Evolutionary conservation across 78 protist genomes (phyloP).

Genomic region (Dictyostelium capitatum): DNA sequence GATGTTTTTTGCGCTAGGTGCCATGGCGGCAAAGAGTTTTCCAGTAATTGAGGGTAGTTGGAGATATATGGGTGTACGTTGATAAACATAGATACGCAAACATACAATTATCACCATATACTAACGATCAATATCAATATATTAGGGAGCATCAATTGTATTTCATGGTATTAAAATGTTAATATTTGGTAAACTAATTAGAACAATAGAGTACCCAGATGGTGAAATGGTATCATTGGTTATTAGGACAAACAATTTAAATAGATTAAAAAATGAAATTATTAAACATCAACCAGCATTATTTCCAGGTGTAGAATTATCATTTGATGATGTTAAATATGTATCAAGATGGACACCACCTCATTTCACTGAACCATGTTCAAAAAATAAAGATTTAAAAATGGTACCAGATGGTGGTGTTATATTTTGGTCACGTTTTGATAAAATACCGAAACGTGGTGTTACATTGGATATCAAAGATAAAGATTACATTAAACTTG

Average conservation of each 20-base stretch:
- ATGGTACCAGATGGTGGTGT: slow-evolving; percentile 72
- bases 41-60: slow-evolving; percentile 60
- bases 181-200: slow-evolving; percentile 59
- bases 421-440: slow-evolving; percentile 55
- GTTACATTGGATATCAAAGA: slow-evolving; percentile 65
- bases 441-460: slow-evolving; percentile 61
- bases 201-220: slow-evolving; percentile 76
- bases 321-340: slow-evolving; percentile 37
- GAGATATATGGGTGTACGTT: slow-evolving; percentile 75
- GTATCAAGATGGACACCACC: slow-evolving; percentile 74
- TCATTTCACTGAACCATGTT: slow-evolving; percentile 57
- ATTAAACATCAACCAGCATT: slow-evolving; percentile 76
- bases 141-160: slow-evolving; percentile 73
- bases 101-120: neutral
- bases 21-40: slow-evolving; percentile 17
- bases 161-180: slow-evolving; percentile 60
- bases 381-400: slow-evolving; percentile 58
- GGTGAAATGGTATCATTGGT: slow-evolving; percentile 77
- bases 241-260: slow-evolving; percentile 51
- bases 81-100: neutral
- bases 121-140: neutral
- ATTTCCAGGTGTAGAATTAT: slow-evolving; percentile 72
- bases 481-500: slow-evolving; percentile 53
- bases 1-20: slow-evolving; percentile 51
- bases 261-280: slow-evolving; percentile 60